phyloP scores from a whole-genome alignment of 495 filamentous ascomycete species.

The Aspergillus sparsus region DNA sequence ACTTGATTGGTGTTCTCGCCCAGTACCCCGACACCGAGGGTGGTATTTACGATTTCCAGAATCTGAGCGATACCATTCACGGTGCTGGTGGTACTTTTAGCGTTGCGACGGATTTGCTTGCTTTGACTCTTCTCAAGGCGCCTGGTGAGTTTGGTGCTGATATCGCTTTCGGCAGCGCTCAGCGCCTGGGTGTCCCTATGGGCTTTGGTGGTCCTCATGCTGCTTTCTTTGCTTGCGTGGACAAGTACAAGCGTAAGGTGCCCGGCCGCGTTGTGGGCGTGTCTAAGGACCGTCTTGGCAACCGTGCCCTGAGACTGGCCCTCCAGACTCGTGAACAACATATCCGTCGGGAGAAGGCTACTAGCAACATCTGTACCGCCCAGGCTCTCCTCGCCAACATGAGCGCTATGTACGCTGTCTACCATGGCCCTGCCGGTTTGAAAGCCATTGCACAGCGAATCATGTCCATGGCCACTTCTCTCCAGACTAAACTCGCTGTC shows the following conservation, averaged over 20 bases:
- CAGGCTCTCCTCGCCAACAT: conserved; percentile 96
- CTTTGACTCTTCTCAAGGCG: conserved; percentile 84
- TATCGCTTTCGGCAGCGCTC: conserved; percentile 95
- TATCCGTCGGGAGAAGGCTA: conserved; percentile 96
- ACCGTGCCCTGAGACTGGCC: conserved; percentile 81
- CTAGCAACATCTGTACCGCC: conserved; percentile 97
- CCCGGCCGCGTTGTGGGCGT: conserved; percentile 91
- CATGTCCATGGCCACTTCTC: conserved; percentile 65
- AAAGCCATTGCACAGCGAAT: conserved; percentile 80
- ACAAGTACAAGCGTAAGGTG: conserved; percentile 95
- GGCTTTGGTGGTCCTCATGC: conserved; percentile 95
- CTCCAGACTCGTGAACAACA: conserved; percentile 97
- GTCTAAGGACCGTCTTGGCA: conserved; percentile 86
- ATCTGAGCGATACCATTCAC: conserved; percentile 76
- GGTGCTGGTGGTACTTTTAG: conserved; percentile 78
- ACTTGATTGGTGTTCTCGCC: conserved; percentile 86
- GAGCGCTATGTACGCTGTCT: conserved; percentile 96
- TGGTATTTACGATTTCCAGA: conserved; percentile 71
- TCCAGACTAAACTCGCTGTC: conserved; percentile 67
- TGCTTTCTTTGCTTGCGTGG: conserved; percentile 91
- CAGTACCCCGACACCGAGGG: conserved; percentile 96
- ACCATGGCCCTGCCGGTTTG: conserved; percentile 87
- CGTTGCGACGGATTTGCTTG: conserved; percentile 88
- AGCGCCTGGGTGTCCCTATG: conserved; percentile 90
- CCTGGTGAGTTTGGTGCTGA: conserved; percentile 97